Base-by-base conservation (phyloP, 257 asterid genomes). In the Solanum pinnatisectum region DNA sequence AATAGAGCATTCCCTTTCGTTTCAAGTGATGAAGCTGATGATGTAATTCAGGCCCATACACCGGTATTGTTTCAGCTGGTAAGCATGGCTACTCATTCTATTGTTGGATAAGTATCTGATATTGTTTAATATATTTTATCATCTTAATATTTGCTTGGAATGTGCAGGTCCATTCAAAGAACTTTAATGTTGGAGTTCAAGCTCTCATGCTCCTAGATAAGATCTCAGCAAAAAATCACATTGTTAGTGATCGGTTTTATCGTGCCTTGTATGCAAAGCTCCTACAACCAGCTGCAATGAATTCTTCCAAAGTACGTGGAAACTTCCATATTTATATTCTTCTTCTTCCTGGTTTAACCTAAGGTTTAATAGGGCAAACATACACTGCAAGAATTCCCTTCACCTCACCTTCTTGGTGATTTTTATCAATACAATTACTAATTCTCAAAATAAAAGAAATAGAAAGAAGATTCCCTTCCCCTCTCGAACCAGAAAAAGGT, bases 241-340 rank as follows among this genome's bases (percentile, higher is more conserved):
- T 97, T 87, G 98, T 94, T 74, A 97, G 99, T 35, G 99, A 96
- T 87, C 95, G 99, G 63, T 97, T 94, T 90, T 97, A 96, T 90
- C 99, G 99, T 76, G 99, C 98, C 87, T 94, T 97, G 92, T 97
- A 97, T 92, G 92, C 99, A 22, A 97, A 96, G 91, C 96, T 97
- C 65, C 91, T 97, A 87, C 95, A 94, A 84, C 99, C 99, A 40
- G 95, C 99, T 89, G 98, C 99, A 3, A 97, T 97, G 96, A 94
- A 93, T 92, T 97, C 99, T 88, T 97, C 99, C 67, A 97, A 97
- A 97, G 99, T 94, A 87, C 81, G 88, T 84, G 56, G 37, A 83
- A 46, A 84, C 73, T 39, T 87, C 71, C 84, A 44, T 49, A 40
- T 13, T 71, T 42, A 6, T 37, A 16, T 49, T 82, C 68, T 81